Evolutionary conservation across 768 basidiomycete genomes (phyloP), one percentile per base, ranked within the genome.

Genomic region (Krasilnikovozyma curviuscula): DNA sequence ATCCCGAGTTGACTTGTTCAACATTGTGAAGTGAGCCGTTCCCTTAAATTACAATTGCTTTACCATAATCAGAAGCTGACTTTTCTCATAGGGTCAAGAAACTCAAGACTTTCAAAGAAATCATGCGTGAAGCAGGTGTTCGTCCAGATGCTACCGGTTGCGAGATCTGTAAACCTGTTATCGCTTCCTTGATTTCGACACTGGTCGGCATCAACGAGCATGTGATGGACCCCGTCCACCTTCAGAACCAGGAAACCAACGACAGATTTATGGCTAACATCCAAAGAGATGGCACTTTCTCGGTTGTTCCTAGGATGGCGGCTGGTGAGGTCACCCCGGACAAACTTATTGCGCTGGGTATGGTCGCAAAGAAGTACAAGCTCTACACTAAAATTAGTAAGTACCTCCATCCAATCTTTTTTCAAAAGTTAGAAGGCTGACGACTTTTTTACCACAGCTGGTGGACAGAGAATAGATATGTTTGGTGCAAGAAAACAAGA

Each of bases 241-340:
- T 77, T 52, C 69, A 75, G 51, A 75, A 77, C 44, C 10, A 42
- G 41, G 49, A 50, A 14, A 50, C 43, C 18, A 50, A 50, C 43
- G 49, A 50, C 37, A 69, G 68, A 46, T 79, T 70, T 61, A 61
- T 81, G 45, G 79, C 76, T 7, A 81, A 81, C 55, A 79, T 81
- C 28, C 78, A 81, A 56, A 69, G 78, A 21, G 59, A 63, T 48
- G 71, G 72, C 10, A 76, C 78, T 1, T 81, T 76, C 61, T 75
- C 73, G 7, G 78, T 83, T 47, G 69, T 83, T 19, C 81, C 81
- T 25, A 72, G 79, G 31, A 70, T 81, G 16, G 66, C 79, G 0
- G 80, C 71, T 2, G 81, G 81, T 28, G 81, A 81, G 63, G 71
- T 74, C 34, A 77, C 76, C 0, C 77, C 79, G 1, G 77, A 76